Percentiles rank a stretch among this genome's conserved stretches.
Evolutionary conservation across 1,284 basidiomycete species (phyloP).

Genomic region (Rhodofomes roseus): DNA sequence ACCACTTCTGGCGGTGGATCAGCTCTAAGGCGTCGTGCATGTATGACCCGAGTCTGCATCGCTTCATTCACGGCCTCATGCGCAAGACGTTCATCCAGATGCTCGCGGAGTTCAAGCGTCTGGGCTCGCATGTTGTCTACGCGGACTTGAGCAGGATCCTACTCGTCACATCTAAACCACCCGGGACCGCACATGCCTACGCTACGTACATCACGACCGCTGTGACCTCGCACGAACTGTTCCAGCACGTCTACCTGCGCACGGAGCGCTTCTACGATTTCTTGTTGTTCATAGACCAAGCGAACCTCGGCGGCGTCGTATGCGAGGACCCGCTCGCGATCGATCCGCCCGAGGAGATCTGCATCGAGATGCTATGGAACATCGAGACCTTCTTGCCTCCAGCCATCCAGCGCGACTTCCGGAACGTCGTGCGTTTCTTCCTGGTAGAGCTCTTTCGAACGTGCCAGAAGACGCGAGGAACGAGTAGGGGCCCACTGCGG

Average conservation of each 20-base stretch:
- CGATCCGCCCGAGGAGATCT: constrained; percentile 62
- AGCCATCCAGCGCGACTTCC: constrained; percentile 81
- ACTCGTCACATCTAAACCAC: constrained; percentile 93
- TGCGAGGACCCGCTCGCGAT: constrained; percentile 73
- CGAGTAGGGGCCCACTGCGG: constrained; percentile 70
- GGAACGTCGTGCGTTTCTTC: constrained; percentile 74
- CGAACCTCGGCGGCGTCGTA: constrained; percentile 90
- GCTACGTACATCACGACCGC: constrained; percentile 93
- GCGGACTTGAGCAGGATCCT: constrained; percentile 94
- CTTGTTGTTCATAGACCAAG: constrained; percentile 92
- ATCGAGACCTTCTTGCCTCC: constrained; percentile 89
- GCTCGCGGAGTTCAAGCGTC: constrained; percentile 92
- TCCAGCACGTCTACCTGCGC: constrained; percentile 88
- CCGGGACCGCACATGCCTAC: constrained; percentile 93
- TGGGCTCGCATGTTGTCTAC: constrained; percentile 92
- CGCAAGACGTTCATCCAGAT: constrained; percentile 97
- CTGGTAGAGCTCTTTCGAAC: constrained; percentile 84
- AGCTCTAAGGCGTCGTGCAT: constrained; percentile 82
- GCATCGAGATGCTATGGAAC: constrained; percentile 94
- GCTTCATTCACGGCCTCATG: constrained; percentile 95
- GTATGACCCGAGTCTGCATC: constrained; percentile 92
- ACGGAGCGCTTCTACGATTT: constrained; percentile 94
- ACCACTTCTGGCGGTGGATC: constrained; percentile 99
- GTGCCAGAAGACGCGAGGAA: constrained; percentile 60
- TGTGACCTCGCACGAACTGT: constrained; percentile 92